Base-by-base conservation (phyloP, 2,329 filamentous ascomycete genomes). In the Emergomyces orientalis region DNA sequence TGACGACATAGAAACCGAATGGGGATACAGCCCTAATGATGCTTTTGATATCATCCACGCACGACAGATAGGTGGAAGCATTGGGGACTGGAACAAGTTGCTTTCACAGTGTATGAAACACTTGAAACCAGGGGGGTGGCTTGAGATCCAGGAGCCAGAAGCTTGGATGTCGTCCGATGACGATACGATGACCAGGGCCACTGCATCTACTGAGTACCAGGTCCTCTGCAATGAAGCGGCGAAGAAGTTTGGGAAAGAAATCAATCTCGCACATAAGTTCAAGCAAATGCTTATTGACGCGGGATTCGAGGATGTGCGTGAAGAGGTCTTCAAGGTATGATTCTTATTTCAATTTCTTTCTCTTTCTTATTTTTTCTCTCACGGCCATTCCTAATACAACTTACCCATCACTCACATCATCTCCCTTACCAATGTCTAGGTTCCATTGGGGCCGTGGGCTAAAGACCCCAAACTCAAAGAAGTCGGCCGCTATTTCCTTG, bases 391-490 rank as follows among this genome's bases (percentile, higher is more conserved):
- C n/a, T n/a, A n/a, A n/a, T n/a, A n/a, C n/a, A n/a, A n/a, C n/a
- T n/a, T n/a, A n/a, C 32, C 19, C 2, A 39, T 27, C 37, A 25
- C 37, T 25, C 37, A 43, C 37, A 25, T 41, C 37, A 30, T 58
- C 55, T 7, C n/a, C 34, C 34, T 52, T 25, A n/a, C 22, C 9
- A 7, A 51, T 30, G 2, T 51, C 3, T 69, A 69, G 64, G 65
- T 72, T 1, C 71, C 71, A 2, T 62, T 75, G 19, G 73, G 72
- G 1, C 64, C 68, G 3, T 75, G 73, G 73, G 78, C 80, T 0
- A 77, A 76, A 56, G 77, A 81, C 45, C 72, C 74, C 5, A 74
- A 76, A 34, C 75, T 79, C 60, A 84, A 83, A 68, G 76, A 81
- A 60, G 67, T 84, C 1, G 81, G 81, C 13, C 62, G 66, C 43